These are phyloP conservation scores for Dalbergia cochinchinensis DNA, from an alignment of 306 rosid species.

Conservation along the genomic window DNA sequence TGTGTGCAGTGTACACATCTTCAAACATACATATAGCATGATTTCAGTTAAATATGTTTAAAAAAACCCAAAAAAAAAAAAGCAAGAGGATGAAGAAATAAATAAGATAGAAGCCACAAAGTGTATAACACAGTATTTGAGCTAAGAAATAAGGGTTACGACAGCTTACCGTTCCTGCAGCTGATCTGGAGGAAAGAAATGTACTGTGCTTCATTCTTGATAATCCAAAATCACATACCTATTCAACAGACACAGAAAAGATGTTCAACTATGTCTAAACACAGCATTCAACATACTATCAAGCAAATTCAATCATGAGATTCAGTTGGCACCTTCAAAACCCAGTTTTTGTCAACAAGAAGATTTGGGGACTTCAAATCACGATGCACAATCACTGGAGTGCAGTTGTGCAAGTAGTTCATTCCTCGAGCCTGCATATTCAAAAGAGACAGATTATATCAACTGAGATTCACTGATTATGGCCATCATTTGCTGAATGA, in stretches of 20 bases:
- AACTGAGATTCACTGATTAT: conserved; percentile 28
- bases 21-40: not conserved
- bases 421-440: conserved; percentile 89
- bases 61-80: not conserved
- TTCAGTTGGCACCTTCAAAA: conserved; percentile 71
- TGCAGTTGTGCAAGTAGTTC: conserved; percentile 91
- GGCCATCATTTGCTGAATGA: conserved; percentile 23
- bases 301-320: conserved; percentile 33
- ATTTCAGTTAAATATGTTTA: no score
- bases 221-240: conserved; percentile 97
- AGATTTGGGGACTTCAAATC: conserved; percentile 98
- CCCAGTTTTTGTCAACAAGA: conserved; percentile 93
- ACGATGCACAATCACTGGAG: conserved; percentile 86
- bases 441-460: conserved; percentile 31
- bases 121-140: not conserved
- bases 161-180: conserved; percentile 90
- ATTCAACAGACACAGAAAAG: conserved; percentile 37
- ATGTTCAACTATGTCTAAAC: conserved; percentile 30
- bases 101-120: not conserved
- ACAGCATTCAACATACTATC: conserved; percentile 23
- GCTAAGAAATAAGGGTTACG: not conserved
- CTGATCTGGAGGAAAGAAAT: conserved; percentile 93
- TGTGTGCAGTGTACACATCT: not conserved
- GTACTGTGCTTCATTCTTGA: conserved; percentile 91
- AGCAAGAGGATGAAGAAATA: conserved; percentile 30